Percentiles rank a stretch among this genome's conserved stretches.
These are phyloP conservation scores for Penicillium cinerascens DNA, from an alignment of 495 filamentous ascomycete genomes.

Conservation along the genomic window DNA sequence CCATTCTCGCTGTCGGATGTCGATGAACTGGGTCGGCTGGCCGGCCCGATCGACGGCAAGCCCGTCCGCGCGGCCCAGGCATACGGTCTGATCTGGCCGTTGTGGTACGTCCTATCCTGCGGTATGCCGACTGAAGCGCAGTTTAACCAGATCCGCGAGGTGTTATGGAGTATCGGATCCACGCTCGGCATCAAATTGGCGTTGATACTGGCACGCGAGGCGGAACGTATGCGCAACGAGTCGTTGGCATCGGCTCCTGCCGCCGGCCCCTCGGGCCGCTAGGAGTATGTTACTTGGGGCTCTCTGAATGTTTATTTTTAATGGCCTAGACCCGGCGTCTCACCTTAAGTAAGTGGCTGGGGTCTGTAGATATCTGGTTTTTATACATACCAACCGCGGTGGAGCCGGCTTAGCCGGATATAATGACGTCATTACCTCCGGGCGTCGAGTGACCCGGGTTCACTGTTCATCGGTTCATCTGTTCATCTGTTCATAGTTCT, in stretches of 20 bases:
- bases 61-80: slow-evolving; percentile 32
- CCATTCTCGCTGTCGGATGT: slow-evolving; percentile 39
- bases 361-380: slow-evolving; percentile 4
- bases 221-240: slow-evolving; percentile 9
- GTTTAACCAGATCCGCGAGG: slow-evolving; percentile 25
- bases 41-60: slow-evolving; percentile 5
- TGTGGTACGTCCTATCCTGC: slow-evolving; percentile 40
- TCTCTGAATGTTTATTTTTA: background rate
- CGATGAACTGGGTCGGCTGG: slow-evolving; percentile 33
- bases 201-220: slow-evolving; percentile 31
- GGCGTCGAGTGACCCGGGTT: background rate
- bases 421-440: slow-evolving; percentile 25
- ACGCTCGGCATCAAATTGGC: slow-evolving; percentile 40
- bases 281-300: background rate
- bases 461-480: background rate
- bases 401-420: slow-evolving; percentile 15
- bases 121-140: slow-evolving; percentile 35
- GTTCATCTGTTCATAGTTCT: background rate
- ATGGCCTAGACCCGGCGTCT: no score
- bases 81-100: slow-evolving; percentile 40
- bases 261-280: background rate
- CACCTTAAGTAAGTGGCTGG: background rate
- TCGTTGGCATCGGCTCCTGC: background rate
- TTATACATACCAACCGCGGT: slow-evolving; percentile 2
- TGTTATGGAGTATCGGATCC: slow-evolving; percentile 29